These are phyloP conservation scores for Coemansia sp. DNA, from an alignment of 192 early-diverging fungal species.

Conservation along the genomic window DNA sequence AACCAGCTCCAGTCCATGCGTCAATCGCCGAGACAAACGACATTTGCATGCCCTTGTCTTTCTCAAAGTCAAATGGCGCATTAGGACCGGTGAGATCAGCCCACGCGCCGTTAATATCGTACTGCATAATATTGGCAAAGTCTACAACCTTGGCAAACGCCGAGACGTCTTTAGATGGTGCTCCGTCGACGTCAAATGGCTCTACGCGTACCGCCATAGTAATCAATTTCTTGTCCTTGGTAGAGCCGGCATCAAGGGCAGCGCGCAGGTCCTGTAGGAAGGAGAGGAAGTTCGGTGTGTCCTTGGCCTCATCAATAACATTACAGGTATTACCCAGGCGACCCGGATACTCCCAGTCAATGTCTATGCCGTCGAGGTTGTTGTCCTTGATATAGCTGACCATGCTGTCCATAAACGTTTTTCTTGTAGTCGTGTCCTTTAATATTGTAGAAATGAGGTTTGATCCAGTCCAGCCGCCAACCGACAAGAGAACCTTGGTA, in stretches of 20 bases:
- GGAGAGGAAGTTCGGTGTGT: conserved; percentile 63
- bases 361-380: conserved; percentile 70
- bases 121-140: conserved; percentile 71
- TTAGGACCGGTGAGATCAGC: conserved; percentile 60
- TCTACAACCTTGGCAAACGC: conserved; percentile 65
- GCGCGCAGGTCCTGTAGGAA: conserved; percentile 64
- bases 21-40: conserved; percentile 60
- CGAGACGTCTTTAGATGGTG: conserved; percentile 56
- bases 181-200: conserved; percentile 58
- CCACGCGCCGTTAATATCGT: conserved; percentile 66
- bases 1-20: conserved; percentile 60
- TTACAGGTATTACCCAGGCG: conserved; percentile 34
- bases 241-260: conserved; percentile 51
- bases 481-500: conserved; percentile 62
- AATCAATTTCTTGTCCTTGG: conserved; percentile 56
- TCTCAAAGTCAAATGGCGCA: conserved; percentile 57
- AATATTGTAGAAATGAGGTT: conserved; percentile 39
- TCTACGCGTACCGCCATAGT: conserved; percentile 63
- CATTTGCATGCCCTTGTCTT: conserved; percentile 29
- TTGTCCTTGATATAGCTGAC: conserved; percentile 53
- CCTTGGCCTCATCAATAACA: conserved; percentile 55
- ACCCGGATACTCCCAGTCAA: conserved; percentile 75
- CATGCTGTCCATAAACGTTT: conserved; percentile 54
- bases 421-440: conserved; percentile 11
- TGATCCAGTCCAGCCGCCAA: conserved; percentile 72